phyloP scores from a whole-genome alignment of 1,139 yeast species.

The Blastobotrys petasosporus region DNA sequence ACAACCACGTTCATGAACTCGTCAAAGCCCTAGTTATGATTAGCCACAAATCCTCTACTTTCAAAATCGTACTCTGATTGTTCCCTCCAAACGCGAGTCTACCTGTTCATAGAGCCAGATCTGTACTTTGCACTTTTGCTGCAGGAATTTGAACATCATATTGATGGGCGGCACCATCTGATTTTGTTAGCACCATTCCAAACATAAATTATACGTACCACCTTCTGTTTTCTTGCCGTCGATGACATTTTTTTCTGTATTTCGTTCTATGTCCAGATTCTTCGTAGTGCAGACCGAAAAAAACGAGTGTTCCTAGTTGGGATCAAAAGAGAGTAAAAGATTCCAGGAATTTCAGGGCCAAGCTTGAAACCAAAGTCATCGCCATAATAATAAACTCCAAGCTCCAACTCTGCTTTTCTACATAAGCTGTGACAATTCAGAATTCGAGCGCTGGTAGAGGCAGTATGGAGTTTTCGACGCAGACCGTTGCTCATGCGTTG shows the following conservation, averaged over 20 bases:
- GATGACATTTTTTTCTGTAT: constrained; percentile 18
- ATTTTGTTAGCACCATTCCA: constrained; percentile 6
- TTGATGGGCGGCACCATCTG: constrained; percentile 82
- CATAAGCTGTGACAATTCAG: too few species aligned
- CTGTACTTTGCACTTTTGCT: constrained; percentile 70
- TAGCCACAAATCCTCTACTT: background rate
- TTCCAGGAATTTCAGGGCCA: too few species aligned
- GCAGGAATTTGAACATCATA: constrained; percentile 78
- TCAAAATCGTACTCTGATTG: constrained; percentile 40
- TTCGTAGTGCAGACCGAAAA: background rate
- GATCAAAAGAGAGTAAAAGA: too few species aligned
- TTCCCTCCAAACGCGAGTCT: constrained; percentile 72
- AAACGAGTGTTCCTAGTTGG: background rate
- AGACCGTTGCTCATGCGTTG: constrained; percentile 28
- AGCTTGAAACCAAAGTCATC: too few species aligned
- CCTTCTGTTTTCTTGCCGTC: constrained; percentile 34
- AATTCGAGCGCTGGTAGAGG: too few species aligned
- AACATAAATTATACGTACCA: constrained; percentile 26
- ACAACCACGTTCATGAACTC: constrained; percentile 97
- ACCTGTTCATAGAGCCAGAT: constrained; percentile 89
- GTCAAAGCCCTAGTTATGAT: constrained; percentile 64
- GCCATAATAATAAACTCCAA: too few species aligned
- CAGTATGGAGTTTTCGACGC: too few species aligned
- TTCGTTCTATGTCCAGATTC: background rate
- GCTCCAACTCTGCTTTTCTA: too few species aligned